These are phyloP conservation scores for Spongospora subterranea DNA, from an alignment of 208 protist genomes.

Conservation along the genomic window DNA sequence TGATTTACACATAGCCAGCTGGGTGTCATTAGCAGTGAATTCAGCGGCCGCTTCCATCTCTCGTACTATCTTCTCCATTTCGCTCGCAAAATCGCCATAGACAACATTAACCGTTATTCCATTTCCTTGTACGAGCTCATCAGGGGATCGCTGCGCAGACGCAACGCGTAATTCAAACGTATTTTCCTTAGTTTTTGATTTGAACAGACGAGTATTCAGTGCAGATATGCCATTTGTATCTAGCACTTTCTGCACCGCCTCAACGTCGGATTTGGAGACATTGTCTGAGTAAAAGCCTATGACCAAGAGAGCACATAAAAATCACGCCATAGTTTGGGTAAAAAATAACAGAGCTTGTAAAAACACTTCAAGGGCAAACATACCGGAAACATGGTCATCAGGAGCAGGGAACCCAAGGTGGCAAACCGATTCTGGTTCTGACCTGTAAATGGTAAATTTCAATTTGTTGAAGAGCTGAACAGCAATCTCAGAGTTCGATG, in stretches of 20 bases:
- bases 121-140: background rate
- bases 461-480: background rate
- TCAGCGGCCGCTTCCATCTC: background rate
- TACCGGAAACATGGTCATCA: constrained; percentile 22
- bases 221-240: constrained; percentile 5
- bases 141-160: background rate
- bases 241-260: constrained; percentile 11
- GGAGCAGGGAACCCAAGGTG: constrained; percentile 23
- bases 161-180: constrained; percentile 18
- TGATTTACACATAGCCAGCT: constrained; percentile 7
- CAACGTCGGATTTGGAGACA: constrained; percentile 16
- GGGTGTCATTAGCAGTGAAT: background rate
- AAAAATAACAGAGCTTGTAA: background rate
- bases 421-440: background rate
- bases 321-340: background rate
- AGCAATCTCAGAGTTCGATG: background rate
- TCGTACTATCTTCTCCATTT: background rate
- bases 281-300: constrained; percentile 6
- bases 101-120: background rate
- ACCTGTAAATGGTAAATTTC: background rate
- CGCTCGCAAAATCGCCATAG: constrained; percentile 21
- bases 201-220: constrained; percentile 52
- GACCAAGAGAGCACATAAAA: background rate
- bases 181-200: background rate
- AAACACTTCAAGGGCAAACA: too few relatives aligned